phyloP scores from a whole-genome alignment of 1,284 basidiomycete genomes.

The Trichosporon sp. region DNA sequence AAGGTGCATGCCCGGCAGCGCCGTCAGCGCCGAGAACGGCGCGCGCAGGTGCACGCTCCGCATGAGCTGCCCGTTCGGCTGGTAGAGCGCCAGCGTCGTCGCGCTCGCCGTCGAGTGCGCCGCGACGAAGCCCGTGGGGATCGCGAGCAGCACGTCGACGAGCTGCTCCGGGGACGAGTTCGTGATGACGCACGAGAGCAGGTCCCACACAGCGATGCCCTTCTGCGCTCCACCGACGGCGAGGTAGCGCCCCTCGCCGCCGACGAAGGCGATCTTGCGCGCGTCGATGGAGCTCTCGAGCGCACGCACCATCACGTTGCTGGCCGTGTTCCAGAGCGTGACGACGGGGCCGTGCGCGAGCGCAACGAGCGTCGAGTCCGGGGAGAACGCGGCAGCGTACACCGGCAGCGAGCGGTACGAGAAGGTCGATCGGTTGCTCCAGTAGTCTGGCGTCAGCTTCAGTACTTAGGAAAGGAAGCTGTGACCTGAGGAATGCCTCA shows the following conservation, averaged over 20 bases:
- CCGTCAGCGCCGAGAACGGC: constrained; percentile 14
- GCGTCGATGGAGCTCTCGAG: constrained; percentile 56
- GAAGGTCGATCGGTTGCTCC: constrained; percentile 68
- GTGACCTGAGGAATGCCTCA: constrained; percentile 30
- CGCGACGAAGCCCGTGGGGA: constrained; percentile 55
- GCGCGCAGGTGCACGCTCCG: constrained; percentile 13
- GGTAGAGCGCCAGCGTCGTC: constrained; percentile 54
- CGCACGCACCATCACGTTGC: constrained; percentile 62
- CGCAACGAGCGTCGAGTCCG: constrained; percentile 79
- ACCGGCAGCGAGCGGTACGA: constrained; percentile 66
- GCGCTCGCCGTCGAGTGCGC: constrained; percentile 30
- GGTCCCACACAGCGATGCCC: constrained; percentile 72
- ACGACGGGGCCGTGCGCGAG: constrained; percentile 66
- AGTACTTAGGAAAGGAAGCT: not conserved
- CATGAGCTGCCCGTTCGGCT: constrained; percentile 26
- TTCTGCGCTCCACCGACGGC: constrained; percentile 57
- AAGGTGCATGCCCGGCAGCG: constrained; percentile 26
- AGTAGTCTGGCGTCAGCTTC: constrained; percentile 59
- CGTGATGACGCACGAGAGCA: constrained; percentile 58
- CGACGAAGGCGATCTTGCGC: constrained; percentile 45
- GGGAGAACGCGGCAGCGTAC: constrained; percentile 67
- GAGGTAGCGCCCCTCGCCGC: constrained; percentile 51
- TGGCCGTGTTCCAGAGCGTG: constrained; percentile 70
- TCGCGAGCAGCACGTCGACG: constrained; percentile 59
- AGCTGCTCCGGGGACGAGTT: constrained; percentile 47